Evolutionary conservation across 2,329 filamentous ascomycete genomes (phyloP), one percentile per base, ranked within the genome.

Genomic region (Thermothelomyces thermophilus): DNA sequence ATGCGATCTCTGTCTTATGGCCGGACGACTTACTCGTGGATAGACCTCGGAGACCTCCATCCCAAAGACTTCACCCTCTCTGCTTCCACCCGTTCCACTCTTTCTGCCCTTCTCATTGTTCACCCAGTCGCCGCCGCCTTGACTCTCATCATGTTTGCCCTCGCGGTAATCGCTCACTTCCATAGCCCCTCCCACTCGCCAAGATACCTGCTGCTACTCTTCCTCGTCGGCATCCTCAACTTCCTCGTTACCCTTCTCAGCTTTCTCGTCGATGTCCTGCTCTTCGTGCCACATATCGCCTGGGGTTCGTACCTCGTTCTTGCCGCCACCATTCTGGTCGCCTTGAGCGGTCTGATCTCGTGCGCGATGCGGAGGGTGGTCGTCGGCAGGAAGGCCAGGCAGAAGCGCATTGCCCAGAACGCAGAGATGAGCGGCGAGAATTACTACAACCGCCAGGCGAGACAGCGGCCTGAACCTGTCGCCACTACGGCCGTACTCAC

Each of bases 381-480:
- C 50, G 87, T 96, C 54, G 87, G 87, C 67, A 82, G 91, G 60
- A 96, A 96, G 71, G 87, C 90, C n/a, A 80, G 90, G 55, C 90
- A 93, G 75, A 88, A 84, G 73, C 82, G 89, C 40, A 94, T 97
- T 64, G 89, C 83, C 2, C 87, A 94, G 67, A 95, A 97, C 64
- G 88, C 90, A 7, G 90, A 97, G 65, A 97, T 97, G 90, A 97
- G 87, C 65, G 91, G 91, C 24, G 83, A 93, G 62, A 93, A 90
- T 63, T 96, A 86, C 66, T 96, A 94, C 68, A 86, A 84, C 61
- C 77, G 84, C 52, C 80, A 85, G 67, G 76, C 72, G 33, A 75
- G 80, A 54, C 69, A 81, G 53, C 19, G 31, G 2, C 64, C 73
- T 31, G 61, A 68, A 34, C 65, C 69, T 7, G 65, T 66, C 8